Percentiles rank a stretch among this genome's conserved stretches.
phyloP scores from a whole-genome alignment of 345 rosid species.

The Populus euphratica region DNA sequence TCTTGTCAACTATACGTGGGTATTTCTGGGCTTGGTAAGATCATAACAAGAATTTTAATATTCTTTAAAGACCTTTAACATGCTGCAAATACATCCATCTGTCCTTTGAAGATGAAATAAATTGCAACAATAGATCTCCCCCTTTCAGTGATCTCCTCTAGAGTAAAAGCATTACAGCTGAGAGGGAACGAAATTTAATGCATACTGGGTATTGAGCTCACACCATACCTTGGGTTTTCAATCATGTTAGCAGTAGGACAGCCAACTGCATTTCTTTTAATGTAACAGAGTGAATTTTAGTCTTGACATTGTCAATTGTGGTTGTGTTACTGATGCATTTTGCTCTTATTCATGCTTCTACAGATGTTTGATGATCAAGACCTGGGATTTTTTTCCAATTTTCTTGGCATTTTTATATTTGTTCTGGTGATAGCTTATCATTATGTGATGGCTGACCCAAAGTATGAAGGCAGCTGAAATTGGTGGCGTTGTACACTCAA shows the following conservation, averaged over 20 bases:
- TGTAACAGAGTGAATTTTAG: not conserved
- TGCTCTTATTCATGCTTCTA: slow-evolving; percentile 11
- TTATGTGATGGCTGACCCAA: slow-evolving; percentile 77
- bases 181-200: not conserved
- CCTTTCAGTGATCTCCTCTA: not conserved
- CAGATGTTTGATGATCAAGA: slow-evolving; percentile 87
- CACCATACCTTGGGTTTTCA: too few relatives aligned
- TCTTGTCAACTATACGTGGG: too few relatives aligned
- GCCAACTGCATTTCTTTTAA: too few relatives aligned
- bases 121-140: not conserved
- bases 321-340: not conserved
- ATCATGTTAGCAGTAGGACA: too few relatives aligned
- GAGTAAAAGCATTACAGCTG: not conserved
- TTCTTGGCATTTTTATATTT: slow-evolving; percentile 74
- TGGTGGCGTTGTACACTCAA: not conserved
- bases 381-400: slow-evolving; percentile 71
- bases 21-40: too few relatives aligned
- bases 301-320: not conserved
- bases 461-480: slow-evolving; percentile 59
- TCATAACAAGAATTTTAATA: not conserved
- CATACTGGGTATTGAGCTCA: not conserved
- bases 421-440: slow-evolving; percentile 70
- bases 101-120: not conserved
- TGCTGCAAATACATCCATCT: not conserved
- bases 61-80: not conserved